These are phyloP conservation scores for Erysimum cheiri DNA, from an alignment of 441 rosid species.

Conservation along the genomic window DNA sequence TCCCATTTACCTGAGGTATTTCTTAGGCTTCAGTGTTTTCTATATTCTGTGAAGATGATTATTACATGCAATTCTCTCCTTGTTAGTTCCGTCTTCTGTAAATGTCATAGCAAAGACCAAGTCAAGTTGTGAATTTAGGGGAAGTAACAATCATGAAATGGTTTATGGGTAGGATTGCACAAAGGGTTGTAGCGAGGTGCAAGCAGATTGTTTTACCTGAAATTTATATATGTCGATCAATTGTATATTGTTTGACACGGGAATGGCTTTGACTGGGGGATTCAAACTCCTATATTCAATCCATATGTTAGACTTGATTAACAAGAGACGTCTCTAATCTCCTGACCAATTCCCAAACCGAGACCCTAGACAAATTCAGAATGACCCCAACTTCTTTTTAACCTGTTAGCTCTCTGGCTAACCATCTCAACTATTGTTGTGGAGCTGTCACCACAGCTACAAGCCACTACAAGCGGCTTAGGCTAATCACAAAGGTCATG, in stretches of 20 bases:
- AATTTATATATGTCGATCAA: background rate
- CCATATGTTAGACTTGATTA: background rate
- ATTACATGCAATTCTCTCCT: constrained; percentile 7
- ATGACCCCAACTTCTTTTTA: background rate
- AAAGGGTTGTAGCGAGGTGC: background rate
- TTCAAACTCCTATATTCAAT: background rate
- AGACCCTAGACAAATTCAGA: constrained; percentile 4
- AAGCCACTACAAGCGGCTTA: background rate
- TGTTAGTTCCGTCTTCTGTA: constrained; percentile 4
- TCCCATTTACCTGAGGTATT: constrained; percentile 89
- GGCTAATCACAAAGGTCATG: constrained; percentile 23
- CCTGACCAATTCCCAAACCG: constrained; percentile 3
- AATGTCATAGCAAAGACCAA: constrained; percentile 29
- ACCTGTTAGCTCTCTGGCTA: constrained; percentile 10
- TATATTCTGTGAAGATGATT: constrained; percentile 1
- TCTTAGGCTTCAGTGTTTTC: constrained; percentile 16
- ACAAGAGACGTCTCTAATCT: background rate
- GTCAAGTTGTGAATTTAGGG: constrained; percentile 9
- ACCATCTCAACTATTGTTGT: constrained; percentile 12
- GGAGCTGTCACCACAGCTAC: background rate
- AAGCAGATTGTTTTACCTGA: constrained; percentile 7
- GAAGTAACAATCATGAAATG: constrained; percentile 4
- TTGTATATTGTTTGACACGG: constrained; percentile 9
- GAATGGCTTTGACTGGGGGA: constrained; percentile 6
- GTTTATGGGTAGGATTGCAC: constrained; percentile 24